Percentiles rank a stretch among this genome's conserved stretches.
phyloP scores from a whole-genome alignment of 2,329 filamentous ascomycete species.

The Trichophyton mentagrophytes region DNA sequence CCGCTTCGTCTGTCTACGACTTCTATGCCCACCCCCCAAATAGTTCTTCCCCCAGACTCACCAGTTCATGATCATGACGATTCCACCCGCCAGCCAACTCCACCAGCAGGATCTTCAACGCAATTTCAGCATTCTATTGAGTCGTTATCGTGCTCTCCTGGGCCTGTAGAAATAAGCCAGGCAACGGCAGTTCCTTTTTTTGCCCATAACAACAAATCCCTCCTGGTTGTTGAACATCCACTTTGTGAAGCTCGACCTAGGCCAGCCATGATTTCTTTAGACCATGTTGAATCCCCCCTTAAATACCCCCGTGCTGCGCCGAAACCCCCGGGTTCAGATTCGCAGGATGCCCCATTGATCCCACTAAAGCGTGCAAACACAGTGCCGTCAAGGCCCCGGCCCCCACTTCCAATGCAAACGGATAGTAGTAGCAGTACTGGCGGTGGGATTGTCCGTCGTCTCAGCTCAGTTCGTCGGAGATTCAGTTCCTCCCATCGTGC shows the following conservation, averaged over 20 bases:
- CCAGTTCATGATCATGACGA: neutral
- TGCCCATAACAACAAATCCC: conserved; percentile 50
- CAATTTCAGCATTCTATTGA: conserved; percentile 33
- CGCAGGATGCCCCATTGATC: conserved; percentile 42
- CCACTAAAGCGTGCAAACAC: conserved; percentile 34
- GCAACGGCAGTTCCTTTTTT: conserved; percentile 49
- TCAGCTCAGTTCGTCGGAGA: conserved; percentile 28
- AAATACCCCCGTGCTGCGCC: conserved; percentile 47
- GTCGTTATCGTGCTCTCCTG: conserved; percentile 39
- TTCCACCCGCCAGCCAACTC: neutral
- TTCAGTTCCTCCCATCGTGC: conserved; percentile 25
- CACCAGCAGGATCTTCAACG: conserved; percentile 2
- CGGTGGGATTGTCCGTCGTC: conserved; percentile 20
- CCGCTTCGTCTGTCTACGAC: neutral
- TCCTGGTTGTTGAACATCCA: conserved; percentile 47
- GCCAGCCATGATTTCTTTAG: conserved; percentile 5
- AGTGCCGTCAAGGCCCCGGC: conserved; percentile 20
- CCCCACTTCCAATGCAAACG: conserved; percentile 12
- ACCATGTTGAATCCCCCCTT: conserved; percentile 43
- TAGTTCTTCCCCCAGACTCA: neutral
- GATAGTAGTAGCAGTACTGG: conserved; percentile 10
- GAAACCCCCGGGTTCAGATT: conserved; percentile 39
- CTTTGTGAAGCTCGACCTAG: conserved; percentile 20
- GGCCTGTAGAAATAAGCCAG: conserved; percentile 46
- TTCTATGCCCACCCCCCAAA: neutral